Base-by-base conservation (phyloP, 2,329 filamentous ascomycete genomes). In the Chrysosporium queenslandicum region DNA sequence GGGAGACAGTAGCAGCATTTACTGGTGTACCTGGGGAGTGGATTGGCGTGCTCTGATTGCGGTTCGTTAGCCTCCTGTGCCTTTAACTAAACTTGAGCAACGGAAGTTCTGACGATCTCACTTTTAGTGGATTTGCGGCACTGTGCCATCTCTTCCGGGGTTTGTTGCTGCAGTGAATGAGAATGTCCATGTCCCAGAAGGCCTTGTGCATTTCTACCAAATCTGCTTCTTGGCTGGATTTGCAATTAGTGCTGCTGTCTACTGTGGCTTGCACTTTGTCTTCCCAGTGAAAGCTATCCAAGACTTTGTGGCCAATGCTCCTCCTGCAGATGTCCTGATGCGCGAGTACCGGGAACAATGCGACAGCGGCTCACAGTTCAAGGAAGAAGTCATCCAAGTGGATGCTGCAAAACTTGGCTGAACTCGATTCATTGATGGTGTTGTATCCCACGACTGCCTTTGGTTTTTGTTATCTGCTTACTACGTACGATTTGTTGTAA, bases 41-140 rank as follows among this genome's bases (percentile, higher is more conserved):
- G 74, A 76, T 52, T 74, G 68, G 67, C 65, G 74, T 12, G 68
- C 69, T 2, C 67, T 72, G 40, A 55, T 64, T 3, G 53, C 55
- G 16, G 54, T 55, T 5, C 34, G 54, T 51, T 14, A 8, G 23
- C 30, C 32, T 14, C 16, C 25, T 37, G 12, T 18, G 3, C 21
- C 16, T 34, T 37, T n/a, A 29, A 29, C 27, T 29, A 29, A n/a
- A n/a, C 9, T 29, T 37, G 46, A 36, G 6, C 43, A 37, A 21
- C 9, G 18, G 14, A 3, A 16, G 4, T 11, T 45, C 49, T 51
- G 39, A 51, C 49, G 18, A 11, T 46, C 18, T 21, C n/a, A 3
- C 34, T 30, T 20, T 5, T 50, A 55, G 53, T 57, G 55, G 55
- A n/a, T 55, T 30, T 50, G 46, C 30, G 53, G 55, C n/a, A 49